A percentile compares a stretch with the other conserved stretches of the same genome.
Conservation (phyloP, 169 alveolate species). For the Babesia ovata region DNA sequence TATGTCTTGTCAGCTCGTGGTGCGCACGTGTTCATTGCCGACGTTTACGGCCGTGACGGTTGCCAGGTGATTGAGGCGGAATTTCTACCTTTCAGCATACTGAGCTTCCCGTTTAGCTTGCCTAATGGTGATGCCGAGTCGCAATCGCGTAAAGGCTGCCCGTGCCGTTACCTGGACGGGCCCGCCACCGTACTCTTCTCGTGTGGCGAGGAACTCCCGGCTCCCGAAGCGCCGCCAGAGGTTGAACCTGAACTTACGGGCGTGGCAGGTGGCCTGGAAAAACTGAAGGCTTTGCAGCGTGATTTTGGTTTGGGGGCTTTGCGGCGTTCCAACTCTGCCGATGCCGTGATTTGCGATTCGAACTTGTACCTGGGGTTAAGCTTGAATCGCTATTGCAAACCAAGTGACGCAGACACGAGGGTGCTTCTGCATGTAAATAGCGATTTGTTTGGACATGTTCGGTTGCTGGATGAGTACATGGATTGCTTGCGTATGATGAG, state of each 20-base stretch:
- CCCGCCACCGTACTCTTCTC: constrained; percentile 27
- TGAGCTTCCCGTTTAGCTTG: constrained; percentile 25
- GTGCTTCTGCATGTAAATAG: constrained; percentile 46
- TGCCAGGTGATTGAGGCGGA: constrained; percentile 60
- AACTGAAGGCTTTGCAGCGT: constrained; percentile 10
- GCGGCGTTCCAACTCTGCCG: not conserved
- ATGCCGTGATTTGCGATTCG: constrained; percentile 2
- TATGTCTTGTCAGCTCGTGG: constrained; percentile 44
- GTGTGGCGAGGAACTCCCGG: not conserved
- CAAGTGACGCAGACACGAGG: constrained; percentile 52
- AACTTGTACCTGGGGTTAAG: constrained; percentile 43
- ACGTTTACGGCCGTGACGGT: constrained; percentile 65
- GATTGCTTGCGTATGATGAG: constrained; percentile 31
- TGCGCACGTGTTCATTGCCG: constrained; percentile 45
- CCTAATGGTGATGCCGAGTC: constrained; percentile 2
- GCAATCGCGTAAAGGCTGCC: constrained; percentile 5
- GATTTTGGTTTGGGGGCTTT: constrained; percentile 5
- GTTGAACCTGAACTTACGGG: not conserved
- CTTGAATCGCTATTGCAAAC: constrained; percentile 47
- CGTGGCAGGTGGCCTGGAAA: not conserved
- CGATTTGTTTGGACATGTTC: constrained; percentile 55
- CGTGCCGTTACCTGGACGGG: constrained; percentile 20
- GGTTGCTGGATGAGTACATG: constrained; percentile 48
- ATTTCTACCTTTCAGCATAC: constrained; percentile 53
- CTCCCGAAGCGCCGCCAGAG: not conserved